These are phyloP conservation scores for Anthoceros angustus DNA, from an alignment of 225 moss, liverwort and hornwort species.

Conservation along the genomic window DNA sequence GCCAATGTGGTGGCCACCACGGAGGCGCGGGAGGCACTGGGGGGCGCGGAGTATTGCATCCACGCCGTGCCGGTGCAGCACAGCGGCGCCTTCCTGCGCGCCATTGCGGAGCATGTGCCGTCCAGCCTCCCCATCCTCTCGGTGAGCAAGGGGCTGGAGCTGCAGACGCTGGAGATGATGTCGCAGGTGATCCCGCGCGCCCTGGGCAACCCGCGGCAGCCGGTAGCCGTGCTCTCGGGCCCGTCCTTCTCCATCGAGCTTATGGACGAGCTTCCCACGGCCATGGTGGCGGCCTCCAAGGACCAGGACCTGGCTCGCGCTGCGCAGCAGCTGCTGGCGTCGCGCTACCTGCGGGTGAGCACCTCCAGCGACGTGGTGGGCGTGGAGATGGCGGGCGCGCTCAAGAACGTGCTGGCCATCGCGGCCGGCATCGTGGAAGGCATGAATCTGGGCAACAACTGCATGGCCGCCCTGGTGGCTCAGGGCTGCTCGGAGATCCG, in stretches of 20 bases:
- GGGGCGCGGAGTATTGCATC: conserved; percentile 64
- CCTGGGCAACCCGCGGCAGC: conserved; percentile 69
- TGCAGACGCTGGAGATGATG: conserved; percentile 88
- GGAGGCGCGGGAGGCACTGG: conserved; percentile 47
- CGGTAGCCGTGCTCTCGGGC: conserved; percentile 72
- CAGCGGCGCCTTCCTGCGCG: conserved; percentile 44
- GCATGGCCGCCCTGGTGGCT: conserved; percentile 90
- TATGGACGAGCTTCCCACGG: conserved; percentile 89
- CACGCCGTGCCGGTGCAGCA: conserved; percentile 86
- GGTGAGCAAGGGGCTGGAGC: conserved; percentile 82
- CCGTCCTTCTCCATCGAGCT: conserved; percentile 89
- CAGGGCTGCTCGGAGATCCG: conserved; percentile 89
- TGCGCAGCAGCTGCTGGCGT: conserved; percentile 79
- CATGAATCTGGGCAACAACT: conserved; percentile 89
- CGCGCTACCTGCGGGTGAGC: conserved; percentile 61
- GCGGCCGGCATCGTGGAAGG: conserved; percentile 95
- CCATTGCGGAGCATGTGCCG: conserved; percentile 63
- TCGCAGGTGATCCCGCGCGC: conserved; percentile 86
- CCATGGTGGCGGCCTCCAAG: conserved; percentile 69
- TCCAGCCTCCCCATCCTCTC: conserved; percentile 61
- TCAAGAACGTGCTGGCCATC: conserved; percentile 88
- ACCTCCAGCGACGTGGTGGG: conserved; percentile 78
- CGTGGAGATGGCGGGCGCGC: conserved; percentile 95
- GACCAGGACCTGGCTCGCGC: conserved; percentile 74
- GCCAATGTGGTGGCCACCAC: conserved; percentile 78